Evolutionary conservation across 345 rosid genomes (phyloP).

Genomic region (Hypericum androsaemum): DNA sequence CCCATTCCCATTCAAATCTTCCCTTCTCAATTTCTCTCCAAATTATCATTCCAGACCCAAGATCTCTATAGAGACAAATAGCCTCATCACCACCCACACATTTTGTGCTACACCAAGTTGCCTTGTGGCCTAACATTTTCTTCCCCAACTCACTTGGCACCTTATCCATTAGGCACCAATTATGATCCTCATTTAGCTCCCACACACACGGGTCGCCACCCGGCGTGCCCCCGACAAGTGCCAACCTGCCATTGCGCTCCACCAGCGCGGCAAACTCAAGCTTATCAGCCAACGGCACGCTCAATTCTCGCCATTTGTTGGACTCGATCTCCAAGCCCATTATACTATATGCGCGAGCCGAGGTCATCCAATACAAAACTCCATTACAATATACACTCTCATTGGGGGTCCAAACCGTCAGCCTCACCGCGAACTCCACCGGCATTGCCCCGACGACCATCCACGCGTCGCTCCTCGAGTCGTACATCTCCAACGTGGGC

Average conservation of each 20-base stretch:
- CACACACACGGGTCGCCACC: conserved; percentile 22
- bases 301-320: conserved; percentile 36
- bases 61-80: conserved; percentile 36
- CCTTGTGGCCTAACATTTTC: conserved; percentile 23
- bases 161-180: conserved; percentile 27
- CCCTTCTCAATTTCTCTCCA: conserved; percentile 32
- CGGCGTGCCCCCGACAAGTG: conserved; percentile 27
- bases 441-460: conserved; percentile 25
- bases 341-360: conserved; percentile 41
- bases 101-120: conserved; percentile 32
- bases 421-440: conserved; percentile 36
- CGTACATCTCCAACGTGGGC: conserved; percentile 37
- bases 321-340: conserved; percentile 34
- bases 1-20: conserved; percentile 45
- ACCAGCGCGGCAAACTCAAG: conserved; percentile 35
- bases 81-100: conserved; percentile 31
- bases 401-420: conserved; percentile 49
- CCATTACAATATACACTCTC: conserved; percentile 37
- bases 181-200: conserved; percentile 26
- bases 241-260: conserved; percentile 19
- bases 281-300: conserved; percentile 34
- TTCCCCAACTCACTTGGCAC: conserved; percentile 29
- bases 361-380: conserved; percentile 46
- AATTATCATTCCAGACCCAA: conserved; percentile 41
- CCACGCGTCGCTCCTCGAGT: conserved; percentile 28